Base-by-base conservation (phyloP, 768 basidiomycete species). In the Lyophyllum semitale region DNA sequence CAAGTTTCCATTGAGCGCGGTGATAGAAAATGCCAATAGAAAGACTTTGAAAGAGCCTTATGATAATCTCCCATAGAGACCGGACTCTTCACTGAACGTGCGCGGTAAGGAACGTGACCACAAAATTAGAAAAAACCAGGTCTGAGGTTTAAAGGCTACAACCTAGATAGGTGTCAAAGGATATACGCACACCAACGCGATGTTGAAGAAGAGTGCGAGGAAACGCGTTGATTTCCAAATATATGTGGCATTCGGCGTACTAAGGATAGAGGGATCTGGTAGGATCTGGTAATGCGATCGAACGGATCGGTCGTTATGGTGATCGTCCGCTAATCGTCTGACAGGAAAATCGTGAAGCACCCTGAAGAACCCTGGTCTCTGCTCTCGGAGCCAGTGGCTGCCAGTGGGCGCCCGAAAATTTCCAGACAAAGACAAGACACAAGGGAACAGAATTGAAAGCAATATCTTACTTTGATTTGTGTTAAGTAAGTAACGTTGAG, bases 321-420 rank as follows among this genome's bases (percentile, higher is more conserved):
- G 33, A 48, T 33, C 13, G 44, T 61, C 59, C 35, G 59, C n/a
- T n/a, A n/a, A n/a, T n/a, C n/a, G 55, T 37, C 43, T 55, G 7
- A 64, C 53, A 12, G 63, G 59, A 8, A 64, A 58, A 5, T 62
- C 54, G 8, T 58, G 59, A 37, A 55, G 54, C 7, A n/a, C n/a
- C n/a, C n/a, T n/a, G n/a, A 35, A 37, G 35, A 37, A 63, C 54
- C 18, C 63, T 61, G 13, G 60, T 60, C 33, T 66, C 65, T 15
- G 61, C n/a, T n/a, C n/a, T n/a, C n/a, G n/a, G n/a, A n/a, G n/a
- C n/a, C n/a, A n/a, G n/a, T n/a, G n/a, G n/a, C n/a, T 53, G 22
- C 53, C 48, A 61, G 61, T 46, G 12, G 43, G 20, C 13, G 25
- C 22, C 42, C 37, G 15, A 26, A 50, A 11, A 30, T 32, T 37